phyloP scores from a whole-genome alignment of 129 eudicot genomes.

The Flaveria sonorensis region DNA sequence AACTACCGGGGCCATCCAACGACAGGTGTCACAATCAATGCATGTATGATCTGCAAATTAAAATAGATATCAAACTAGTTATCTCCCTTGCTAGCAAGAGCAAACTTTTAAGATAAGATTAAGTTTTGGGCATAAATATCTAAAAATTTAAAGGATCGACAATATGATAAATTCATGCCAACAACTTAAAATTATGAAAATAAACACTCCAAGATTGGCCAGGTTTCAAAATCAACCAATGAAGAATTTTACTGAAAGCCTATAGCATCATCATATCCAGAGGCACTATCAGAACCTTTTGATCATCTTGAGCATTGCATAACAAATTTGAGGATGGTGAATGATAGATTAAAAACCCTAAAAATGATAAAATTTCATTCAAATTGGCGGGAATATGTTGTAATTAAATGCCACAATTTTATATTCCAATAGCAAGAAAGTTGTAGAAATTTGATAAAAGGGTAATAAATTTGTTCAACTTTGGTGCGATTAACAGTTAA shows the following conservation, averaged over 20 bases:
- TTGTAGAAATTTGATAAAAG: background rate
- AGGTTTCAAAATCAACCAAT: too few relatives aligned
- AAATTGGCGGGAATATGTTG: too few relatives aligned
- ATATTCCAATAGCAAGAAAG: background rate
- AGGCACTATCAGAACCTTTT: background rate
- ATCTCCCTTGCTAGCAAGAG: background rate
- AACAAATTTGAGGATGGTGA: background rate
- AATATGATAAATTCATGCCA: background rate
- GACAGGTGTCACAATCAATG: constrained; percentile 84
- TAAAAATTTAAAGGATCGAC: background rate
- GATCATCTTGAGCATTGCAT: background rate
- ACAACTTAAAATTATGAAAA: background rate
- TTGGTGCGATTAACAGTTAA: background rate
- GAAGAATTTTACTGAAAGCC: background rate
- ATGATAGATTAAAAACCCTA: background rate
- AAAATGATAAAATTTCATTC: too few relatives aligned
- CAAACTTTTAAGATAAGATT: background rate
- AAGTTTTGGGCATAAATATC: background rate
- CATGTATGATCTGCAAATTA: constrained; percentile 74
- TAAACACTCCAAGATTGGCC: background rate
- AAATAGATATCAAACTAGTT: background rate
- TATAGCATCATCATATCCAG: background rate
- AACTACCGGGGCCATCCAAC: constrained; percentile 87
- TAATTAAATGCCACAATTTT: too few relatives aligned
- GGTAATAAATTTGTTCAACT: background rate